Percentiles rank a stretch among this genome's conserved stretches.
Evolutionary conservation across 1,139 yeast species (phyloP).

Genomic region (Yamadazyma jaroonii): DNA sequence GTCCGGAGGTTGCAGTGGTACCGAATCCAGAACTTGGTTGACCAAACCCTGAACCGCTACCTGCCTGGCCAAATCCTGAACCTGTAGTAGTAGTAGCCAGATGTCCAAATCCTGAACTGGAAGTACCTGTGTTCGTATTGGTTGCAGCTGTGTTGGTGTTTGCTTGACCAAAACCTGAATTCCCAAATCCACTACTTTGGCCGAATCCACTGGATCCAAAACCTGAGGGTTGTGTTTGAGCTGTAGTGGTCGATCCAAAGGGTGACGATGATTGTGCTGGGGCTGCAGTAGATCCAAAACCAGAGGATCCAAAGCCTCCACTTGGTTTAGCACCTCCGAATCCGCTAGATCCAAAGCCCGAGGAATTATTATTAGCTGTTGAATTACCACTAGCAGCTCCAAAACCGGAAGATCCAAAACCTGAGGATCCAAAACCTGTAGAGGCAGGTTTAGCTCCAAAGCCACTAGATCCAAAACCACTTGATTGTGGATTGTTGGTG

Average conservation of each 20-base stretch:
- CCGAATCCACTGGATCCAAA: slow-evolving; percentile 8
- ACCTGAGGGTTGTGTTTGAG: too few species aligned
- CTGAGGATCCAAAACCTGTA: too few species aligned
- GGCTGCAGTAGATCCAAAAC: too few species aligned
- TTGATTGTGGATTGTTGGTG: slow-evolving; percentile 4
- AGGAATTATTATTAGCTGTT: too few species aligned
- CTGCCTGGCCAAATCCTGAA: slow-evolving; percentile 6
- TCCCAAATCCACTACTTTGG: slow-evolving; percentile 9
- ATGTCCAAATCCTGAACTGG: slow-evolving; percentile 3
- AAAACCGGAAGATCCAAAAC: too few species aligned
- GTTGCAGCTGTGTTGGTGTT: too few species aligned
- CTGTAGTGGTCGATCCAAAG: too few species aligned
- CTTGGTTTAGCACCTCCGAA: slow-evolving; percentile 3
- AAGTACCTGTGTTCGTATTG: too few species aligned
- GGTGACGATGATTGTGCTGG: too few species aligned
- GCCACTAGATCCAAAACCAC: slow-evolving; percentile 7
- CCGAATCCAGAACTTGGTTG: neutral
- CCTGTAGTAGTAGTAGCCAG: slow-evolving; percentile 8
- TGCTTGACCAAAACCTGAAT: slow-evolving; percentile 10
- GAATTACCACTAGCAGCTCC: too few species aligned
- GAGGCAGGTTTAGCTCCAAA: too few species aligned
- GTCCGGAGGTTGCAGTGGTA: slow-evolving; percentile 2
- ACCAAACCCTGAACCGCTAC: neutral
- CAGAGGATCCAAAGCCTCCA: slow-evolving; percentile 11
- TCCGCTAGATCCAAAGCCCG: slow-evolving; percentile 9